A percentile compares a stretch with the other conserved stretches of the same genome.
These are phyloP conservation scores for Pythium pyrilobum DNA, from an alignment of 352 stramenopile species.

Conservation along the genomic window DNA sequence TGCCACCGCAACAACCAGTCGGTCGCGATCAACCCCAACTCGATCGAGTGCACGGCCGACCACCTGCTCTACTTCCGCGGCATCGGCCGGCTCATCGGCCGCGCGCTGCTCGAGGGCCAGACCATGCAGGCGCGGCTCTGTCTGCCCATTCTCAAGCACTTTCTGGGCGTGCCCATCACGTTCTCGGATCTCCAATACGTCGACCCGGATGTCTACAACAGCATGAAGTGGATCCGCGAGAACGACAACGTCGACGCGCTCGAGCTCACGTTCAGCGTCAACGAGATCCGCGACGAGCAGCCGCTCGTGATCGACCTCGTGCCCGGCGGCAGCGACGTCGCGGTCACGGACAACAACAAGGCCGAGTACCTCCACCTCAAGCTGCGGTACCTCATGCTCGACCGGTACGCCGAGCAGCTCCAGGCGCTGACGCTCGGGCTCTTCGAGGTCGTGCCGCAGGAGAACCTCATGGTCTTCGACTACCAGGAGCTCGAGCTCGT, in stretches of 20 bases:
- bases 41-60: slow-evolving; percentile 60
- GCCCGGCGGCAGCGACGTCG: slow-evolving; percentile 42
- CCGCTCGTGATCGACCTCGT: slow-evolving; percentile 65
- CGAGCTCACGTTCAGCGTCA: slow-evolving; percentile 70
- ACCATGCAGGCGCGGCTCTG: slow-evolving; percentile 67
- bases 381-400: slow-evolving; percentile 95
- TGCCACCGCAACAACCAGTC: slow-evolving; percentile 64
- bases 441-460: slow-evolving; percentile 96
- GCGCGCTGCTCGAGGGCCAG: slow-evolving; percentile 67
- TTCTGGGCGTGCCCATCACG: slow-evolving; percentile 73
- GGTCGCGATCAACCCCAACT: slow-evolving; percentile 74
- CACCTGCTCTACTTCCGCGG: slow-evolving; percentile 87
- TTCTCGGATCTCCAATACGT: slow-evolving; percentile 81
- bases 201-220: slow-evolving; percentile 74
- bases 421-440: slow-evolving; percentile 87
- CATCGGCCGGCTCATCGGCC: slow-evolving; percentile 61
- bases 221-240: slow-evolving; percentile 64
- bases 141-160: slow-evolving; percentile 75
- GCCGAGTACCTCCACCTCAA: slow-evolving; percentile 91
- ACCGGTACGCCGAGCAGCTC: slow-evolving; percentile 89
- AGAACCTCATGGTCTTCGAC: slow-evolving; percentile 96
- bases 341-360: slow-evolving; percentile 95
- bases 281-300: slow-evolving; percentile 52
- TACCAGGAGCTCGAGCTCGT: slow-evolving; percentile 95
- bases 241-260: slow-evolving; percentile 64